Percentiles rank a stretch among this genome's conserved stretches.
These are phyloP conservation scores for Asterophora parasitica DNA, from an alignment of 768 basidiomycete genomes.

Conservation along the genomic window DNA sequence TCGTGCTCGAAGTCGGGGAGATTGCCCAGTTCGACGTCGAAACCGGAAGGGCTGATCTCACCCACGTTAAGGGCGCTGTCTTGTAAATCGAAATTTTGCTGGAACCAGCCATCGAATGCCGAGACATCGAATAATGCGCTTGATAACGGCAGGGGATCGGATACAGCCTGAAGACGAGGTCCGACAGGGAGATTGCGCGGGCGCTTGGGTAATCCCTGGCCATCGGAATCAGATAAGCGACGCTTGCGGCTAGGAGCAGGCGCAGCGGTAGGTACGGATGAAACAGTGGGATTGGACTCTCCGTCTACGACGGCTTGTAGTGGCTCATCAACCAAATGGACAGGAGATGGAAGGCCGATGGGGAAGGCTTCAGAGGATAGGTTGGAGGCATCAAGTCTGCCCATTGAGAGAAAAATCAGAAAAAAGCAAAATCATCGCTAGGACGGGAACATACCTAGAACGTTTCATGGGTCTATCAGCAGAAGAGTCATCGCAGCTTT, in stretches of 20 bases:
- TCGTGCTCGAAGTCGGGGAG: conserved; percentile 16
- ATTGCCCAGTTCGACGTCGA: conserved; percentile 31
- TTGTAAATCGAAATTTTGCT: conserved; percentile 24
- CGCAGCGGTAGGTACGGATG: background rate
- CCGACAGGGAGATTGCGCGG: conserved; percentile 14
- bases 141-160: conserved; percentile 25
- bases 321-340: conserved; percentile 5
- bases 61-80: conserved; percentile 15
- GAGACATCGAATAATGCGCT: conserved; percentile 12
- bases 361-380: background rate
- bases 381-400: background rate
- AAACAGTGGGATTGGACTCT: background rate
- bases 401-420: background rate
- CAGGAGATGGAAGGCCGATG: conserved; percentile 12
- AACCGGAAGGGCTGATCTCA: conserved; percentile 19
- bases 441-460: conserved; percentile 7
- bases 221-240: conserved; percentile 29
- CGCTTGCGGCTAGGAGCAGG: conserved; percentile 28
- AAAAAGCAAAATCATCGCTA: background rate
- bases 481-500: background rate
- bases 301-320: background rate
- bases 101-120: conserved; percentile 33
- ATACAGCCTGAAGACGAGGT: conserved; percentile 22
- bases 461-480: conserved; percentile 13
- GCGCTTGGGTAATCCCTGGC: conserved; percentile 21